Base-by-base conservation (phyloP, 768 basidiomycete genomes). In the Lentinus tigrinus region DNA sequence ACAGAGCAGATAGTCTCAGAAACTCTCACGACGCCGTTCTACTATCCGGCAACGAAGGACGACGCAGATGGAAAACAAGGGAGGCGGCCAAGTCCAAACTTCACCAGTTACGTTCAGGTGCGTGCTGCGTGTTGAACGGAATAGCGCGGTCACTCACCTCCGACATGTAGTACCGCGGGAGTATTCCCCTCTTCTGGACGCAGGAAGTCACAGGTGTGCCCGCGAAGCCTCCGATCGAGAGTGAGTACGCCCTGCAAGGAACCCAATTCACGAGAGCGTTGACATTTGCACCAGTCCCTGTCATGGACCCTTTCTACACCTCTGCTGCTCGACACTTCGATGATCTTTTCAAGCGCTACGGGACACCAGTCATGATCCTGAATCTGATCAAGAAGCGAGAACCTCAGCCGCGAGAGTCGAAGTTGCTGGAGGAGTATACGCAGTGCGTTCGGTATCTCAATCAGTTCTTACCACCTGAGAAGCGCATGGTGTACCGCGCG, bases 1-100 rank as follows among this genome's bases (percentile, higher is more conserved):
- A 97, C 95, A 0, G 97, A 99, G 70, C 97, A 99, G 67, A 96
- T 99, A 50, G 93, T 96, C 0, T 90, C 88, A 8, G 95, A 96
- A 68, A 89, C 91, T 0, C 69, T 92, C 5, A 95, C 91, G 0
- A 95, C 94, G 0, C 85, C 94, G 0, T 95, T 97, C 69, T 93
- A 94, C 69, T 88, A 81, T 63, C 91, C 91, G 9, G 74, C 78
- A 11, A 64, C 68, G 6, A 72, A 75, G 31, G 74, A 75, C 14
- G 63, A 68, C 8, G 53, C 63, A 2, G 67, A 68, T 19, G 71
- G 64, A 8, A 70, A 64, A 38, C 74, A 71, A 13, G 47, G 62
- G 1, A 72, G 75, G 34, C 77, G 88, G 24, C 87, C 88, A 0
- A 91, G 84, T 68, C 91, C 95, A 0, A 88, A 91, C 52, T 98